Conservation (phyloP, 2,329 filamentous ascomycete species). For the Gremmenia infestans region DNA sequence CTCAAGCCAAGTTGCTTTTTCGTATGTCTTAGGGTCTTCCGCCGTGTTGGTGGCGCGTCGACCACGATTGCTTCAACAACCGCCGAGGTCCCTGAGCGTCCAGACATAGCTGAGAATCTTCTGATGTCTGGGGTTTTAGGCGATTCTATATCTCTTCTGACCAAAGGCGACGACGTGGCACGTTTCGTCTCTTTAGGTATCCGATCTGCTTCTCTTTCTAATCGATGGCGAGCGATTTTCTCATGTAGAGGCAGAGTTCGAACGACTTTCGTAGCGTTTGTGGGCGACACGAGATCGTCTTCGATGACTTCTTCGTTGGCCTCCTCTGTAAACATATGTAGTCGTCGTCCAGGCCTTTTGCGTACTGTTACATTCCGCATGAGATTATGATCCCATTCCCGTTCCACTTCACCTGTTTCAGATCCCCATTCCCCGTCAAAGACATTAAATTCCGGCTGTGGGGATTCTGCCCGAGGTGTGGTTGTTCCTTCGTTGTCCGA, state of each 20-base stretch:
- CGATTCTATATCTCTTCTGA: conserved; percentile 18
- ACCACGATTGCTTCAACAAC: conserved; percentile 56
- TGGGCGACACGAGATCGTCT: conserved; percentile 43
- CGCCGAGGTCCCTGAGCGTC: conserved; percentile 49
- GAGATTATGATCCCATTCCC: conserved; percentile 52
- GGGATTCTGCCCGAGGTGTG: conserved; percentile 32
- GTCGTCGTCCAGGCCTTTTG: conserved; percentile 32
- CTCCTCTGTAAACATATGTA: conserved; percentile 16
- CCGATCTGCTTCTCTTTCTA: conserved; percentile 21
- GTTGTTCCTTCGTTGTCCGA: conserved; percentile 33
- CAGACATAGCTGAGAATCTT: conserved; percentile 50
- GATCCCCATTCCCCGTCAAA: conserved; percentile 57
- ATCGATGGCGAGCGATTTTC: conserved; percentile 22
- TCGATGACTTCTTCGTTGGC: conserved; percentile 42
- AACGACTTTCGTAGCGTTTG: conserved; percentile 43
- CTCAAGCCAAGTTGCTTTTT: conserved; percentile 50
- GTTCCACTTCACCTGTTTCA: conserved; percentile 41
- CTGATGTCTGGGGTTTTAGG: conserved; percentile 35
- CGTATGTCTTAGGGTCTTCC: conserved; percentile 56
- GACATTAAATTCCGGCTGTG: conserved; percentile 45
- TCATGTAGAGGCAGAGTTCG: conserved; percentile 26
- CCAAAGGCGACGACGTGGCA: conserved; percentile 12
- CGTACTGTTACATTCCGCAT: conserved; percentile 50
- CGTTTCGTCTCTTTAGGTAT: conserved; percentile 15
- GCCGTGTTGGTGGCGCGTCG: conserved; percentile 42